Evolutionary conservation across 2,329 filamentous ascomycete genomes (phyloP).

Genomic region (Pseudogymnoascus sp.): DNA sequence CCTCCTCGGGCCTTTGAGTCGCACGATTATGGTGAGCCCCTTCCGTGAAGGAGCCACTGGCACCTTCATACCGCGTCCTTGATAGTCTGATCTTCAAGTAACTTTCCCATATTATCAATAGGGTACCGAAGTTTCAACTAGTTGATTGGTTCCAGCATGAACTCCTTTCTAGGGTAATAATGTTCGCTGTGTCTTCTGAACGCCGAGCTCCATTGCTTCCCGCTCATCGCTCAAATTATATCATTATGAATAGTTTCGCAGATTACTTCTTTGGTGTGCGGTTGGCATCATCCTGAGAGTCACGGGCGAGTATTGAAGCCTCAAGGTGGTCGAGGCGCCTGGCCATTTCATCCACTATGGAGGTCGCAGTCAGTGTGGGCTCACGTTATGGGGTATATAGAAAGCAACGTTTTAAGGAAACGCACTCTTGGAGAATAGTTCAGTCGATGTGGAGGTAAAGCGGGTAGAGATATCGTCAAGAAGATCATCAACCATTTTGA

Average conservation of each 20-base stretch:
- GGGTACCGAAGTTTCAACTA: neutral
- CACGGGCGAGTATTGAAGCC: slow-evolving; percentile 19
- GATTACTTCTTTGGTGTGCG: slow-evolving; percentile 1
- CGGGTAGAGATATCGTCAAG: slow-evolving; percentile 77
- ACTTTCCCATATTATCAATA: slow-evolving; percentile 3
- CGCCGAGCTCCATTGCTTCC: neutral
- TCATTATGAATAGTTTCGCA: neutral
- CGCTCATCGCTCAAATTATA: neutral
- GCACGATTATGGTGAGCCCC: neutral
- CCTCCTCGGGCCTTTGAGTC: neutral
- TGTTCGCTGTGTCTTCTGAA: neutral
- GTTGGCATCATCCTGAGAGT: neutral
- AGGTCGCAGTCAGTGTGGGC: slow-evolving; percentile 3
- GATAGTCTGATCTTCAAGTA: slow-evolving; percentile 19
- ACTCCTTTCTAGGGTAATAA: neutral
- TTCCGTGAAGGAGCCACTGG: neutral
- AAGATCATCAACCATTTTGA: slow-evolving; percentile 68
- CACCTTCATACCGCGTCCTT: neutral
- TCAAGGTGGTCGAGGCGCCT: slow-evolving; percentile 72
- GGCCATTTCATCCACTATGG: slow-evolving; percentile 86
- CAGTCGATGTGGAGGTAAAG: slow-evolving; percentile 74
- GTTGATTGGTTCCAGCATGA: neutral
- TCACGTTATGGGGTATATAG: slow-evolving; percentile 8
- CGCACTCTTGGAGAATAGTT: slow-evolving; percentile 79
- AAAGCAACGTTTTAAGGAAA: neutral